These are phyloP conservation scores for Boletus tomentosulus DNA, from an alignment of 768 basidiomycete species.

Conservation along the genomic window DNA sequence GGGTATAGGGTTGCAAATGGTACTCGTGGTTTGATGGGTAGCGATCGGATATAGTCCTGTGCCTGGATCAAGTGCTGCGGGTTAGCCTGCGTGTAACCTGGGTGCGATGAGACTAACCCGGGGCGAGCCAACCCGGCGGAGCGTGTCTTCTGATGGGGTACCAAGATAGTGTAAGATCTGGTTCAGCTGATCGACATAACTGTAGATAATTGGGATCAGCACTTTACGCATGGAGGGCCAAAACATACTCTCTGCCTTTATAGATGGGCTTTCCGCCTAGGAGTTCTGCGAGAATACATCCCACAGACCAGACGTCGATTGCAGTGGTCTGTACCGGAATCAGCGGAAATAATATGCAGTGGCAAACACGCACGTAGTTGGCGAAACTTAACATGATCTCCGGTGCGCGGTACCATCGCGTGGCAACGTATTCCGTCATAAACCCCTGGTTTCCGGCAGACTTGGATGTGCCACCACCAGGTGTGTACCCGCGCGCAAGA, in stretches of 20 bases:
- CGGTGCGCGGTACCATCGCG: conserved; percentile 96
- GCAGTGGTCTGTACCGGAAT: conserved; percentile 59
- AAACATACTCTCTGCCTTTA: conserved; percentile 90
- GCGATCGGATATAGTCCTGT: conserved; percentile 95
- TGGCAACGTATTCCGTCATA: conserved; percentile 99
- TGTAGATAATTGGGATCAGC: conserved; percentile 26
- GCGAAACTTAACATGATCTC: conserved; percentile 99
- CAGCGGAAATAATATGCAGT: conserved; percentile 7
- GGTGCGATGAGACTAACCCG: conserved; percentile 49
- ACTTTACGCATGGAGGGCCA: not conserved
- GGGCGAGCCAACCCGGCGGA: conserved; percentile 93
- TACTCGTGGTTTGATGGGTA: conserved; percentile 95
- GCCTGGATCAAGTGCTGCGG: conserved; percentile 49
- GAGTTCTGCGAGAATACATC: conserved; percentile 91
- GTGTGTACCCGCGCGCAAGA: conserved; percentile 89
- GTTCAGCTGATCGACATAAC: conserved; percentile 97
- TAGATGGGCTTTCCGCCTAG: conserved; percentile 92
- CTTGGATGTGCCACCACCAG: conserved; percentile 69
- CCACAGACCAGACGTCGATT: conserved; percentile 96
- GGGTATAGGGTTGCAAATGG: conserved; percentile 92
- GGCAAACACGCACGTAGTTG: conserved; percentile 65
- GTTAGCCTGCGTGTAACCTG: not conserved
- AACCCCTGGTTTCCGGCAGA: conserved; percentile 85
- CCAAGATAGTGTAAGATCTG: conserved; percentile 98
- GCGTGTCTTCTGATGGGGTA: conserved; percentile 93